Conservation (phyloP, 306 rosid species). For the Trifolium pratense region DNA sequence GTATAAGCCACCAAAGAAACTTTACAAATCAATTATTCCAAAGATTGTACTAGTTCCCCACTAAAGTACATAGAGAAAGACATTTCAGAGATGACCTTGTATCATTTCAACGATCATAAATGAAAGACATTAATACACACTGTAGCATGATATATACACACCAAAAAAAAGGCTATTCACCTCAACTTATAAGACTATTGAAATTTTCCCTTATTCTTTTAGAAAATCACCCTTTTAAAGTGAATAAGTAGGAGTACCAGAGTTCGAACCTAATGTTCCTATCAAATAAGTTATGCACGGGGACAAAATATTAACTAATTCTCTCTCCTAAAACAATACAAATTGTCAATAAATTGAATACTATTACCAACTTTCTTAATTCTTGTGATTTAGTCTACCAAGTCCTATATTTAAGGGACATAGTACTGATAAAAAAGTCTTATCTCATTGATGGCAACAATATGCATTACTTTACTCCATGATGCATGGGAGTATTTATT, state of each 20-base stretch:
- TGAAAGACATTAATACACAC: neutral
- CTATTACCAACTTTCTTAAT: neutral
- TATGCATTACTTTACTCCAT: constrained; percentile 36
- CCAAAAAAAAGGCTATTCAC: neutral
- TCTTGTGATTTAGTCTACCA: neutral
- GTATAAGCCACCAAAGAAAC: neutral
- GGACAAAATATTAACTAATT: no score
- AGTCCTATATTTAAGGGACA: neutral
- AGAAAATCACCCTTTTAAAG: no score
- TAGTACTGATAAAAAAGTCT: neutral
- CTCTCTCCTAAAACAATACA: neutral
- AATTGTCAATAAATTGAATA: neutral
- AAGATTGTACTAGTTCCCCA: constrained; percentile 12
- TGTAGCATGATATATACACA: constrained; percentile 23
- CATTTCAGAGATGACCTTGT: constrained; percentile 11
- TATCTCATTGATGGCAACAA: constrained; percentile 28
- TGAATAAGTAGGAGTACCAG: no score
- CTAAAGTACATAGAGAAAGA: constrained; percentile 10
- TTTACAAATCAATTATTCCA: neutral
- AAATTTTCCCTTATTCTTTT: neutral
- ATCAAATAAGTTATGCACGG: no score
- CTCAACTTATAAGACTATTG: neutral
- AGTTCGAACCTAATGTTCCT: no score
- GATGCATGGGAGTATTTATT: constrained; percentile 43
- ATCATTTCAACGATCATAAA: constrained; percentile 17